Base-by-base conservation (phyloP, 1,284 basidiomycete genomes). In the Ceratobasidium sp. region DNA sequence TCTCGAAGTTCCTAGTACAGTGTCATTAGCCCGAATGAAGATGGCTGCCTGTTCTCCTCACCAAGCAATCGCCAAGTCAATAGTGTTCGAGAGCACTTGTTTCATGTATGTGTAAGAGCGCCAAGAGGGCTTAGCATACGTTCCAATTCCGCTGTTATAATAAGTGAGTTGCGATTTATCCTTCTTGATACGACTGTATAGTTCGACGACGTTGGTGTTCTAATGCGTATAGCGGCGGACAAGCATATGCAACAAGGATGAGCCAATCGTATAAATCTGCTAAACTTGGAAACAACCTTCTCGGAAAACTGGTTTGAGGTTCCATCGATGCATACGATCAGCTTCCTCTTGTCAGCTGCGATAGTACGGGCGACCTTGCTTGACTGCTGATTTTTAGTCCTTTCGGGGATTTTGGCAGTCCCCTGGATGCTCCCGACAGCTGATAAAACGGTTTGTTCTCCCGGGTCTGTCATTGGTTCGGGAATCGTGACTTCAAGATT, bases 31-130 rank as follows among this genome's bases (percentile, higher is more conserved):
- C 3, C 8, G 38, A 8, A 8, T 8, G 38, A 8, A 38, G 38
- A 38, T 38, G 38, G 4, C 4, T 8, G 8, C 4, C 38, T 8
- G 8, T 1, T 35, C n/a, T 33, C 6, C 59, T 73, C 18, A 79
- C 79, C 70, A 78, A 55, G 79, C 79, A 27, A 79, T 78, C 1
- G 79, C 79, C 0, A 79, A 54, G 46, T 79, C 79, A 5, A 69
- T n/a, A 6, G 7, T 64, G 35, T 69, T 74, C 0, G 30, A 27
- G 0, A 68, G 1, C 5, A 64, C 48, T 41, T 77, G 78, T 20
- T 71, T 73, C 8, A 35, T 0, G 23, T 69, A 77, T 0, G 20
- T 48, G n/a, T 10, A 67, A 2, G 79, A 78, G 12, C 38, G 48
- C 59, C 69, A 64, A 20, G 27, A 50, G 0, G 71, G 73, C n/a